Percentiles rank a stretch among this genome's conserved stretches.
Evolutionary conservation across 305 asterid genomes (phyloP).

Genomic region (Coffea humblotiana): DNA sequence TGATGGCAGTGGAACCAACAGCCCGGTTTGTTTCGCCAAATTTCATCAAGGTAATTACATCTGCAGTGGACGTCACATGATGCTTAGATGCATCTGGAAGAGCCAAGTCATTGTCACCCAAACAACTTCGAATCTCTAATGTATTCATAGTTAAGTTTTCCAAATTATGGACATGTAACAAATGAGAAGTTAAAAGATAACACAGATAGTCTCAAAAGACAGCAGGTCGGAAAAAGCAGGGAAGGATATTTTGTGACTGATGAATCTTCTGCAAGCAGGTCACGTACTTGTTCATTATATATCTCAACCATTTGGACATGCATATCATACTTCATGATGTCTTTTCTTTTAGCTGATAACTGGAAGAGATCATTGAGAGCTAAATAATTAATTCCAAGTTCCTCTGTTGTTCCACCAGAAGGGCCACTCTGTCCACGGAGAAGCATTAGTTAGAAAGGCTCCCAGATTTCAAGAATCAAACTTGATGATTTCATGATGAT

Average conservation of each 20-base stretch:
- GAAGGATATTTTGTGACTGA: slow-evolving; percentile 70
- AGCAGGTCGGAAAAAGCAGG: slow-evolving; percentile 5
- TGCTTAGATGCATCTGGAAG: slow-evolving; percentile 73
- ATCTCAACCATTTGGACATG: slow-evolving; percentile 90
- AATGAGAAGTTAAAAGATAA: background rate
- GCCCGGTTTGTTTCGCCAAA: slow-evolving; percentile 69
- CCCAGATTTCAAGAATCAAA: background rate
- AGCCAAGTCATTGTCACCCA: slow-evolving; percentile 41
- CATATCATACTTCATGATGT: slow-evolving; percentile 56
- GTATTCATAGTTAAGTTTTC: slow-evolving; percentile 46
- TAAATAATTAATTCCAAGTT: slow-evolving; percentile 72
- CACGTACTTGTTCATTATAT: slow-evolving; percentile 83
- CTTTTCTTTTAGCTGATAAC: slow-evolving; percentile 60
- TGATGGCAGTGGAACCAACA: slow-evolving; percentile 68
- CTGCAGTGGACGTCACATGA: slow-evolving; percentile 58
- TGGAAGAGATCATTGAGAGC: slow-evolving; percentile 78
- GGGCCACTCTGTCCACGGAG: slow-evolving; percentile 59
- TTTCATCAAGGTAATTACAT: slow-evolving; percentile 62
- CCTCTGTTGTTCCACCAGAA: slow-evolving; percentile 48
- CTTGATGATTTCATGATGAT: background rate
- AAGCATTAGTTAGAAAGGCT: slow-evolving; percentile 3
- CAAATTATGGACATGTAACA: background rate
- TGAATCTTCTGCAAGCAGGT: slow-evolving; percentile 72
- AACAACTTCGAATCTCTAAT: slow-evolving; percentile 65
- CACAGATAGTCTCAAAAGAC: slow-evolving; percentile 9